phyloP scores from a whole-genome alignment of 306 rosid genomes.

The Quercus glauca region DNA sequence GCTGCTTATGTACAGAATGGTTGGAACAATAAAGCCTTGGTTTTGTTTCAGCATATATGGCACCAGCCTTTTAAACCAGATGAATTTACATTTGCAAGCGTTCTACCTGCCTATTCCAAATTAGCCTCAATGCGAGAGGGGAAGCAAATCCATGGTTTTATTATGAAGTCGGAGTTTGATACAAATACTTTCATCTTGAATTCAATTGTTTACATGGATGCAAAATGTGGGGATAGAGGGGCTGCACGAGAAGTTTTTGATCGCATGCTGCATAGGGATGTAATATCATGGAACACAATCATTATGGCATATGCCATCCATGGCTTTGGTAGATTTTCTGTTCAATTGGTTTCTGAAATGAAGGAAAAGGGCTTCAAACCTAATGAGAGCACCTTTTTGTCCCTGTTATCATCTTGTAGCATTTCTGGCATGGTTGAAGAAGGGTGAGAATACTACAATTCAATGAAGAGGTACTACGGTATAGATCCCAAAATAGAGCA shows the following conservation, averaged over 20 bases:
- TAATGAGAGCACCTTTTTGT: slow-evolving; percentile 50
- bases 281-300: slow-evolving; percentile 52
- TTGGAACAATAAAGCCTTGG: slow-evolving; percentile 36
- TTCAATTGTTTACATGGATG: slow-evolving; percentile 47
- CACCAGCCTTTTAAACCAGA: slow-evolving; percentile 30
- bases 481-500: slow-evolving; percentile 60
- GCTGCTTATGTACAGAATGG: slow-evolving; percentile 38
- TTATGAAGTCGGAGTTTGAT: slow-evolving; percentile 29
- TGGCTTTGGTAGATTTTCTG: slow-evolving; percentile 43
- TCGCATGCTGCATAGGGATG: slow-evolving; percentile 36
- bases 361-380: slow-evolving; percentile 38
- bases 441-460: slow-evolving; percentile 40
- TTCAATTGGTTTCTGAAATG: slow-evolving; percentile 42
- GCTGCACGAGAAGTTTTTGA: slow-evolving; percentile 36
- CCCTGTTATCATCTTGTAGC: slow-evolving; percentile 52
- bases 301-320: slow-evolving; percentile 64
- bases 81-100: slow-evolving; percentile 47
- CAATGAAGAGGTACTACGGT: slow-evolving; percentile 38
- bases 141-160: slow-evolving; percentile 51
- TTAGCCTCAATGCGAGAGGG: slow-evolving; percentile 43
- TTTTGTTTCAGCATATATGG: slow-evolving; percentile 38
- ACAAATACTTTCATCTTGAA: slow-evolving; percentile 45
- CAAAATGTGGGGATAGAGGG: slow-evolving; percentile 43
- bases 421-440: slow-evolving; percentile 45
- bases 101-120: slow-evolving; percentile 50